phyloP scores from a whole-genome alignment of 306 rosid species.

The Mimosa bimucronata region DNA sequence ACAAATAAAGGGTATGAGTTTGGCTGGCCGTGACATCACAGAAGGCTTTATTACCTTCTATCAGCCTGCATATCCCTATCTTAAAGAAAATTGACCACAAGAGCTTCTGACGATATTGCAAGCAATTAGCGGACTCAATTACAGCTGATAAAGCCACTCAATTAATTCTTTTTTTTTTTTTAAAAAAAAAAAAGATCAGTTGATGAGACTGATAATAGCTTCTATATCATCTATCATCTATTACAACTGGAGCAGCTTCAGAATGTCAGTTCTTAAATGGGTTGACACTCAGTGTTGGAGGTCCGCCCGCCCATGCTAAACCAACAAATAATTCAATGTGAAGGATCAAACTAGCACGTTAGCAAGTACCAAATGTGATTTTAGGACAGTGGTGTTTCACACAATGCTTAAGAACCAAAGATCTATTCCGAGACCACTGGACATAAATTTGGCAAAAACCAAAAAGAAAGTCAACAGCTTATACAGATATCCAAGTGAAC shows the following conservation, averaged over 20 bases:
- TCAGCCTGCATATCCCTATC: constrained; percentile 7
- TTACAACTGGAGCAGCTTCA: constrained; percentile 10
- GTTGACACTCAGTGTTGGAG: not conserved
- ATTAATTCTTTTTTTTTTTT: not conserved
- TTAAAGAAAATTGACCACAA: constrained; percentile 25
- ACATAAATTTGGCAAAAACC: constrained; percentile 4
- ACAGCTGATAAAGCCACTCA: not conserved
- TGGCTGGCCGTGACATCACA: constrained; percentile 12
- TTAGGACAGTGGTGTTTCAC: not conserved
- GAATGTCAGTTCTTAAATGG: not conserved
- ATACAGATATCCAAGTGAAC: constrained; percentile 25
- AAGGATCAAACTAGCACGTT: constrained; percentile 10
- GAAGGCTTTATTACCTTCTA: constrained; percentile 16
- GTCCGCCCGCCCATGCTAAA: not conserved
- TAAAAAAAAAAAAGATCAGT: not conserved
- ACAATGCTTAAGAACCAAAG: constrained; percentile 15
- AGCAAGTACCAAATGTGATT: constrained; percentile 27
- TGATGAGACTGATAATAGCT: not conserved
- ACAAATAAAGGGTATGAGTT: not conserved
- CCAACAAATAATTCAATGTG: not conserved
- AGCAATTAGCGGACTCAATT: not conserved
- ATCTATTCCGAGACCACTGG: constrained; percentile 14
- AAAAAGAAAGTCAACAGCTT: not conserved
- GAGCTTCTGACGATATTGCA: constrained; percentile 3
- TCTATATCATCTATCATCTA: not conserved